phyloP scores from a whole-genome alignment of 805 yeast species.

The Spathaspora girioi region DNA sequence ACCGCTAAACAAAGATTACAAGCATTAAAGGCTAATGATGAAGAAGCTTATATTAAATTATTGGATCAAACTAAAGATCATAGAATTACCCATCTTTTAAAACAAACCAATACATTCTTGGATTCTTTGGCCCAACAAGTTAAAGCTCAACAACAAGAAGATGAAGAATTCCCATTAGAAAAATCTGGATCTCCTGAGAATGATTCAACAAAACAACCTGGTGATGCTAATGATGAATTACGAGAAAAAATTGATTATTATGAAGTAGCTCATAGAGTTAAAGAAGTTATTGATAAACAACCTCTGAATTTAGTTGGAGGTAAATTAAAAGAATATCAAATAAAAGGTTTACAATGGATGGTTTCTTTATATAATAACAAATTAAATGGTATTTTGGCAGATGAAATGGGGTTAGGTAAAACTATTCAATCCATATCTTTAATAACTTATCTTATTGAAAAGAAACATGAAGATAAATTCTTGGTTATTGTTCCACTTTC shows the following conservation, averaged over 20 bases:
- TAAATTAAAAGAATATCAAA: slow-evolving; percentile 70
- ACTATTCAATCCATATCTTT: slow-evolving; percentile 77
- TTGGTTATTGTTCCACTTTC: slow-evolving; percentile 81
- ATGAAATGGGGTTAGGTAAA: slow-evolving; percentile 68
- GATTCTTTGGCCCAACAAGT: slow-evolving; percentile 79
- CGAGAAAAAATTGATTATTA: slow-evolving; percentile 73
- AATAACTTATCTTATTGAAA: slow-evolving; percentile 66
- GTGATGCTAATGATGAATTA: slow-evolving; percentile 47
- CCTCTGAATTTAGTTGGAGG: slow-evolving; percentile 76
- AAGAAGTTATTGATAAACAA: slow-evolving; percentile 63
- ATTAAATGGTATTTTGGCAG: slow-evolving; percentile 62
- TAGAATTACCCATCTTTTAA: slow-evolving; percentile 77
- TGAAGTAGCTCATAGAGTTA: slow-evolving; percentile 74
- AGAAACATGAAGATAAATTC: slow-evolving; percentile 66
- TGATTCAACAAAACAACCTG: slow-evolving; percentile 14
- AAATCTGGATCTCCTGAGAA: slow-evolving; percentile 27
- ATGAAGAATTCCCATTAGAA: slow-evolving; percentile 13
- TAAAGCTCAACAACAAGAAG: slow-evolving; percentile 65
- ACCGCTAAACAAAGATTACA: slow-evolving; percentile 87
- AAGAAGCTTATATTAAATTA: slow-evolving; percentile 80
- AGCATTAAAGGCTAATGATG: slow-evolving; percentile 83
- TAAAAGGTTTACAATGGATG: slow-evolving; percentile 66
- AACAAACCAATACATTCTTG: slow-evolving; percentile 74
- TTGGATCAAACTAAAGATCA: slow-evolving; percentile 85
- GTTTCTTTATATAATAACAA: slow-evolving; percentile 59